Base-by-base conservation (phyloP, 2,329 filamentous ascomycete genomes). In the Claviceps sorghi region DNA sequence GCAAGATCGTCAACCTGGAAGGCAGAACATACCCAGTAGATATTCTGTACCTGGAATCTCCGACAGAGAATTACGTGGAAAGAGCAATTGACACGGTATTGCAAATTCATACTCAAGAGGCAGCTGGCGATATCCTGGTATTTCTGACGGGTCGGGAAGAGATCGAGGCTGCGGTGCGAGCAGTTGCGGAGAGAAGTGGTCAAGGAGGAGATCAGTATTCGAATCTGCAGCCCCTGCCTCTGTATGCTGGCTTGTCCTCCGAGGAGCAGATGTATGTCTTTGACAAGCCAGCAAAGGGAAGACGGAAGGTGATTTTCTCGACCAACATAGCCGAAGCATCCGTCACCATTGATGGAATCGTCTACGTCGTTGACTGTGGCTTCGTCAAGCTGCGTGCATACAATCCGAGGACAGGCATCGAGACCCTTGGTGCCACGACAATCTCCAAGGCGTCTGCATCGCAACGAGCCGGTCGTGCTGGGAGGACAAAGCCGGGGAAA, bases 281-380 rank as follows among this genome's bases (percentile, higher is more conserved):
- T 64, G 88, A 95, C 60, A 82, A 85, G 51, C 73, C 89, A 2
- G 82, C 87, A 0, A 82, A 87, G 55, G 84, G 90, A 54, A 90
- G 83, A 1, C 79, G 93, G 43, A 97, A 97, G 64, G 86, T 96
- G 41, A 86, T 98, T 38, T 83, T 96, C 58, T 85, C 88, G 4
- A 97, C 93, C 54, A 97, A 97, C 64, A 96, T 97, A 57, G 89
- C 93, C 13, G 93, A 98, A 71, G 91, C 93, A 4, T 95, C 88
- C 1, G 85, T 98, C 44, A 97, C 93, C 17, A 94, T 97, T 52
- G 84, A 93, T 51, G 89, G 88, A 2, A 90, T 97, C 55, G 83
- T 89, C 52, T 95, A 88, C 62, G 91, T 98, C 6, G 72, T 97
- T 49, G 93, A 98, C 66, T 83, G 80, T 51, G 93, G 93, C 1